Base-by-base conservation (phyloP, 768 basidiomycete species). In the Trametes cinnabarina region DNA sequence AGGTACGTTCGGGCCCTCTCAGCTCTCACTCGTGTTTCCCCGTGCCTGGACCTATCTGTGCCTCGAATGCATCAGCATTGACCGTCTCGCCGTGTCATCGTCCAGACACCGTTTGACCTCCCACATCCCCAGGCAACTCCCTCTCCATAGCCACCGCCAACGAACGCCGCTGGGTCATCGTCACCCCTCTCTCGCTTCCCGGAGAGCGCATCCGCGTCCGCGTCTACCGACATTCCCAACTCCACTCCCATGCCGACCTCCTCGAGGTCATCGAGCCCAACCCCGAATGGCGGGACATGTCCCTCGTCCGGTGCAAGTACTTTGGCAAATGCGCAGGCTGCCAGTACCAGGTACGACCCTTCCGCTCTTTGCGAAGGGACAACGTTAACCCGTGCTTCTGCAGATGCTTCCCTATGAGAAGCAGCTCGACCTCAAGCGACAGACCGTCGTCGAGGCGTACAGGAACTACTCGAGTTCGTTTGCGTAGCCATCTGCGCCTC, bases 261-360 rank as follows among this genome's bases (percentile, higher is more conserved):
- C 37, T 96, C 5, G 77, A 82, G 46, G 76, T 94, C 25, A 57
- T 88, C 32, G 72, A 71, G 1, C 82, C 86, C n/a, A 94, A 89
- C 69, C 59, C 69, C 0, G 80, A 79, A 37, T 72, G 89, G 54
- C 76, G 94, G 51, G 90, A 94, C 63, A 76, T 83, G 63, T 77
- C 71, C 26, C 75, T 82, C 22, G 81, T 90, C 0, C 76, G 79
- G 60, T 98, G 96, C 74, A 82, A 84, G 60, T 94, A 98, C 69
- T 98, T 97, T 75, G 89, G 89, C 0, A 76, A 74, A 37, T 98
- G 95, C 71, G 91, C 84, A 0, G 96, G 96, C 2, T 99, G 96
- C 69, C 96, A 98, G 71, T 93, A 94, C 69, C 94, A 97, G 77
- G 92, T 88, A 39, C 15, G n/a, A n/a, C 28, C 40, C 8, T 44